Evolutionary conservation across 768 basidiomycete species (phyloP).

Genomic region (Leccinum obscurum): DNA sequence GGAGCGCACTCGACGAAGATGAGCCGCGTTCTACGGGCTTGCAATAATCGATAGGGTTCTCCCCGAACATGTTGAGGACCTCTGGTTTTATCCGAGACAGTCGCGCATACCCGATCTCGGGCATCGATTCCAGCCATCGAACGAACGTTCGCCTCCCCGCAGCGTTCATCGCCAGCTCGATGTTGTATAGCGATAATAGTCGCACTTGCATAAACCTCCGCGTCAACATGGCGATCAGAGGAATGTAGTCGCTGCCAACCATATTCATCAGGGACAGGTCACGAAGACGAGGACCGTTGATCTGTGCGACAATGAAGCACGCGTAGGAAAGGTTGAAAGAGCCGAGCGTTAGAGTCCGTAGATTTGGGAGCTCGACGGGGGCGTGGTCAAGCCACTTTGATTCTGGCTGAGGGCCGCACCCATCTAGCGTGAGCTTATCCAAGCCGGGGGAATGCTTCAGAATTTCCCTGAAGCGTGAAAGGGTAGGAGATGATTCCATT

Average conservation of each 20-base stretch:
- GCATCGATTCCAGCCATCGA: slow-evolving; percentile 60
- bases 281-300: slow-evolving; percentile 56
- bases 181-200: slow-evolving; percentile 51
- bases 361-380: slow-evolving; percentile 48
- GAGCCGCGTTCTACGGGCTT: slow-evolving; percentile 5
- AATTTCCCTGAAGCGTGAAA: slow-evolving; percentile 52
- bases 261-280: slow-evolving; percentile 61
- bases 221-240: slow-evolving; percentile 47
- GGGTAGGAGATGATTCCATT: slow-evolving; percentile 48
- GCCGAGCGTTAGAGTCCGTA: slow-evolving; percentile 57
- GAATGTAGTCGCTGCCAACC: slow-evolving; percentile 49
- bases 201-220: slow-evolving; percentile 51
- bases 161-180: slow-evolving; percentile 37
- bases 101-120: slow-evolving; percentile 50
- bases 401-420: slow-evolving; percentile 51
- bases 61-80: slow-evolving; percentile 51
- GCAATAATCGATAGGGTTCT: slow-evolving; percentile 35
- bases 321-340: slow-evolving; percentile 53
- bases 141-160: slow-evolving; percentile 36
- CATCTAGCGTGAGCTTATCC: slow-evolving; percentile 57
- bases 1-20: slow-evolving; percentile 2
- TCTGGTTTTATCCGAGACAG: slow-evolving; percentile 43
- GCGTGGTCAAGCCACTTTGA: slow-evolving; percentile 29
- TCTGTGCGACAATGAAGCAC: slow-evolving; percentile 44
- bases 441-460: slow-evolving; percentile 50